These are phyloP conservation scores for Hymenotorrendiella dingleyae DNA, from an alignment of 2,329 filamentous ascomycete species.

Conservation along the genomic window DNA sequence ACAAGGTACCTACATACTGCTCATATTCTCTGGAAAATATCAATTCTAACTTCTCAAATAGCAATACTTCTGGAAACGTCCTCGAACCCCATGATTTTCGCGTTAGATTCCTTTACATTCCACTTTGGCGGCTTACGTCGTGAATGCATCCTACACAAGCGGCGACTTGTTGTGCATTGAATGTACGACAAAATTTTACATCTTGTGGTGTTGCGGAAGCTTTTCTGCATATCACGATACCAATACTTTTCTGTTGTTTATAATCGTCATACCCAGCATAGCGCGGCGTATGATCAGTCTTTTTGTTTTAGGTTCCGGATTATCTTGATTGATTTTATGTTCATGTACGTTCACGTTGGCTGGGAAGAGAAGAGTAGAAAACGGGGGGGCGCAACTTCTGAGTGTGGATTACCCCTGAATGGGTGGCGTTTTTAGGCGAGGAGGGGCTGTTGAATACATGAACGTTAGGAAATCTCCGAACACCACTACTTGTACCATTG, in stretches of 20 bases:
- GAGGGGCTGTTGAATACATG: too few species aligned
- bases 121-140: too few species aligned
- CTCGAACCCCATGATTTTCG: conserved; percentile 45
- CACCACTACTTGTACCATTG: too few species aligned
- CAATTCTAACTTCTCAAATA: conserved; percentile 27
- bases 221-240: conserved; percentile 4
- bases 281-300: conserved; percentile 10
- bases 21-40: not conserved
- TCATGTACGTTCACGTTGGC: not conserved
- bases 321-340: not conserved
- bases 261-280: conserved; percentile 14
- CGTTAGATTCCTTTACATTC: not conserved
- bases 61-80: conserved; percentile 68
- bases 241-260: conserved; percentile 7
- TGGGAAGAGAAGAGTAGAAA: not conserved
- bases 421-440: too few species aligned
- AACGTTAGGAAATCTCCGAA: too few species aligned
- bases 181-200: not conserved
- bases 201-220: too few species aligned
- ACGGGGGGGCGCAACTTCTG: too few species aligned
- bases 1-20: conserved; percentile 74
- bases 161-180: not conserved
- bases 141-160: too few species aligned
- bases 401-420: too few species aligned
- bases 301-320: not conserved